These are phyloP conservation scores for Paecilomyces variotii DNA, from an alignment of 2,329 filamentous ascomycete species.

Conservation along the genomic window DNA sequence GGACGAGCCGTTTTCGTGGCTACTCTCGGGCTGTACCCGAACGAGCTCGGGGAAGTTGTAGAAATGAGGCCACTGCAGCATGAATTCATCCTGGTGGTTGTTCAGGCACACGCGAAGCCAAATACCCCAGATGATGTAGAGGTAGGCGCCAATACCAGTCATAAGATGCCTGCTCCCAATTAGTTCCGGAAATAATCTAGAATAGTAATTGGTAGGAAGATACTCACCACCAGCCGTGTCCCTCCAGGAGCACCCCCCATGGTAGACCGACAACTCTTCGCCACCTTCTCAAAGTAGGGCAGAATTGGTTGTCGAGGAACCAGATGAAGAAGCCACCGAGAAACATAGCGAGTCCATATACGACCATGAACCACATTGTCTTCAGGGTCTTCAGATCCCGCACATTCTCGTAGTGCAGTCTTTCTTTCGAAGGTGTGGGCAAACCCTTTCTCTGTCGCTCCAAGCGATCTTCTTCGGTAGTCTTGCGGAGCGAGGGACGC, in stretches of 20 bases:
- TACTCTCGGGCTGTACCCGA: slow-evolving; percentile 13
- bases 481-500: slow-evolving; percentile 49
- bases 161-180: slow-evolving; percentile 58
- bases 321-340: slow-evolving; percentile 68
- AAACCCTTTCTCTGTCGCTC: slow-evolving; percentile 27
- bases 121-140: slow-evolving; percentile 75
- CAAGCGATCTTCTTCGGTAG: slow-evolving; percentile 39
- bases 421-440: slow-evolving; percentile 34
- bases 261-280: slow-evolving; percentile 63
- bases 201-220: slow-evolving; percentile 1
- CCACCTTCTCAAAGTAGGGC: slow-evolving; percentile 56
- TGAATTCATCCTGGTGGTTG: slow-evolving; percentile 62
- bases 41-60: slow-evolving; percentile 51
- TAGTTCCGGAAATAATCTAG: not conserved
- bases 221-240: slow-evolving; percentile 63
- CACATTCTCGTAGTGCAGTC: slow-evolving; percentile 43
- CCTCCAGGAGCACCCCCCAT: slow-evolving; percentile 69
- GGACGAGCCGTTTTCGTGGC: slow-evolving; percentile 14
- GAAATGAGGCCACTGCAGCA: slow-evolving; percentile 59
- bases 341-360: slow-evolving; percentile 61
- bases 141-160: slow-evolving; percentile 75
- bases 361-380: slow-evolving; percentile 71
- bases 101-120: slow-evolving; percentile 74
- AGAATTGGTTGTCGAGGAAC: slow-evolving; percentile 73
- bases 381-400: slow-evolving; percentile 52